A percentile compares a stretch with the other conserved stretches of the same genome.
Evolutionary conservation across 345 rosid species (phyloP).

Genomic region (Viola odorata): DNA sequence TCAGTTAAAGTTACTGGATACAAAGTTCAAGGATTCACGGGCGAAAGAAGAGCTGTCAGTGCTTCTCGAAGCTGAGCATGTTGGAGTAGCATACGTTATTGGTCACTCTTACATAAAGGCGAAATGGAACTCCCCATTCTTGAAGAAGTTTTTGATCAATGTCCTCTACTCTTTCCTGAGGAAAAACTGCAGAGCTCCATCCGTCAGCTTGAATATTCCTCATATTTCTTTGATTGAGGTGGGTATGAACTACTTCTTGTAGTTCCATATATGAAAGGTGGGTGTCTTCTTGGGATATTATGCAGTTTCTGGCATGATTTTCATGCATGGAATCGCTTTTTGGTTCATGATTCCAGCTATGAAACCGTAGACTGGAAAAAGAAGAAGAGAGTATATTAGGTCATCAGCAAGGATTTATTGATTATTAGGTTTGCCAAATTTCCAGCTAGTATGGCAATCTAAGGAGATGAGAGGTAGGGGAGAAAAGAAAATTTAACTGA

Average conservation of each 20-base stretch:
- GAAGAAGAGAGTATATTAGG: no score
- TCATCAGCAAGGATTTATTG: no score
- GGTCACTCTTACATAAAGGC: conserved; percentile 74
- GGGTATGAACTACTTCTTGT: conserved; percentile 82
- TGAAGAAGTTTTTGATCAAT: conserved; percentile 64
- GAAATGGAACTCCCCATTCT: conserved; percentile 56
- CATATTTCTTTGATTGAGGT: conserved; percentile 81
- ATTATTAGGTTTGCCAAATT: no score
- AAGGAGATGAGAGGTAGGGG: no score
- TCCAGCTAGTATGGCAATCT: no score
- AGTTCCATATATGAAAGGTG: not conserved
- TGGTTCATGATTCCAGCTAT: not conserved
- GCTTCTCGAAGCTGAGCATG: conserved; percentile 71
- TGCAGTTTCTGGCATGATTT: not conserved
- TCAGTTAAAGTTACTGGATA: conserved; percentile 54
- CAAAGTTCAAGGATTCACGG: conserved; percentile 44
- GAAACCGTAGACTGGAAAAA: not conserved
- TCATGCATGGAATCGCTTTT: not conserved
- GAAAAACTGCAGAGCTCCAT: conserved; percentile 74
- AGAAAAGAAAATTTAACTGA: no score
- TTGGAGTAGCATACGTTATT: conserved; percentile 67
- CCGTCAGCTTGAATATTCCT: conserved; percentile 75
- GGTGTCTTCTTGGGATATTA: not conserved
- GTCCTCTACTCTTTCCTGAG: conserved; percentile 78
- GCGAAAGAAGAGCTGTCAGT: conserved; percentile 75